Base-by-base conservation (phyloP, 352 stramenopile genomes). In the Globisporangium splendens region DNA sequence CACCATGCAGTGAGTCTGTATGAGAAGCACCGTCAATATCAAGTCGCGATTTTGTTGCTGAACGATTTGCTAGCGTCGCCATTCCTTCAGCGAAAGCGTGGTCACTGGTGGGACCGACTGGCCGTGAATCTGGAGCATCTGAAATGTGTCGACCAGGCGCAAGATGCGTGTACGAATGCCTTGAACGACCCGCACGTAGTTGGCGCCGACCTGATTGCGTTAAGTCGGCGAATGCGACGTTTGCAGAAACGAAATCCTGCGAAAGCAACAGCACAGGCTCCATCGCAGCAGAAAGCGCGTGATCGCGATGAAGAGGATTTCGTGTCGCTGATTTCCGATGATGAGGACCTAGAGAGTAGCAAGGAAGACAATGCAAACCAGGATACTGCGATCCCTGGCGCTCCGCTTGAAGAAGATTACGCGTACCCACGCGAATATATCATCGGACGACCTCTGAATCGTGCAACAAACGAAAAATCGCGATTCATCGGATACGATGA, bases 401-500 rank as follows among this genome's bases (percentile, higher is more conserved):
- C 28, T 14, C 17, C n/a, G 6, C 2, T n/a, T 12, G 41, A 46
- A 18, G 60, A 58, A 12, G 28, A 35, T 35, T 86, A 83, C 49
- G 56, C 65, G 11, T 91, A 86, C 24, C 54, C 44, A 3, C 56
- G 76, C 39, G 67, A 72, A 8, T 70, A 77, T 42, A 89, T 95
- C 24, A 58, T 91, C 1, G 85, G 81, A 3, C 69, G 85, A 44
- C 85, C 85, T 18, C 63, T 93, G 15, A 95, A 93, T 66, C 82
- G 83, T 8, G 67, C 75, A 56, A 90, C 69, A 8, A 83, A 82
- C 1, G 75, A 90, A 46, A 95, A 95, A 42, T 95, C 84, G 15
- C 72, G 85, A 0, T 96, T 96, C 38, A 80, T 96, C 31, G 88
- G 88, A 11, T 96, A 91, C 59, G 88, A 93, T 28, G 85, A 95